phyloP scores from a whole-genome alignment of 805 yeast species.

The Hemisphaericaspora nanyangensis region DNA sequence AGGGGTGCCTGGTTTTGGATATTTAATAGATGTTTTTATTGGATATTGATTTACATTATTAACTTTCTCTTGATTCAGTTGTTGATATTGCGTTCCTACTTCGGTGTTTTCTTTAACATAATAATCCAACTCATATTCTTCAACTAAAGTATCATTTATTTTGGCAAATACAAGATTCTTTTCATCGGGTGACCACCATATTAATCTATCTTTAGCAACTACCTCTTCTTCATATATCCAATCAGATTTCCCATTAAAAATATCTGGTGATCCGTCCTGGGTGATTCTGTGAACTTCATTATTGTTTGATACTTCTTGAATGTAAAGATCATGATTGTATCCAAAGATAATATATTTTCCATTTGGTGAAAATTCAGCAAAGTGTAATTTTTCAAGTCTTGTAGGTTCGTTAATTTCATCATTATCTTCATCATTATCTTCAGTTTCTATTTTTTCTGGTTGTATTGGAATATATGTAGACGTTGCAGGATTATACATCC shows the following conservation, averaged over 20 bases:
- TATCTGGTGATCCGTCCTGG: conserved; percentile 46
- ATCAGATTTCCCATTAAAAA: conserved; percentile 69
- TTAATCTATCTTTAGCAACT: conserved; percentile 47
- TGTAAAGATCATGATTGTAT: conserved; percentile 49
- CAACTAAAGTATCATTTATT: conserved; percentile 59
- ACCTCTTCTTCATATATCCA: conserved; percentile 89
- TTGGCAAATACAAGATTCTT: conserved; percentile 49
- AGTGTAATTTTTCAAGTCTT: conserved; percentile 34
- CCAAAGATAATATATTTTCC: conserved; percentile 57
- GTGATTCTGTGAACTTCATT: conserved; percentile 35
- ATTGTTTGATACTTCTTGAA: conserved; percentile 35
- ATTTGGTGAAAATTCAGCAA: conserved; percentile 60
- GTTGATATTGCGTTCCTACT: conserved; percentile 10
- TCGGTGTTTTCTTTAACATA: conserved; percentile 36
- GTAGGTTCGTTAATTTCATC: conserved; percentile 9
- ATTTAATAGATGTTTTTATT: conserved; percentile 42
- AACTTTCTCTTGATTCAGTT: conserved; percentile 6
- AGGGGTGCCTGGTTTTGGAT: conserved; percentile 69
- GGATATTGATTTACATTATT: conserved; percentile 44
- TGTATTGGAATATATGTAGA: conserved; percentile 30
- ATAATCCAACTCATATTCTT: conserved; percentile 46
- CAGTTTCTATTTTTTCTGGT: conserved; percentile 12
- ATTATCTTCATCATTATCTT: conserved; percentile 6
- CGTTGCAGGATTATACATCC: conserved; percentile 30
- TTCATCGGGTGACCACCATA: conserved; percentile 78